A percentile compares a stretch with the other conserved stretches of the same genome.
These are phyloP conservation scores for Elsinoe necatrix DNA, from an alignment of 2,329 filamentous ascomycete genomes.

Conservation along the genomic window DNA sequence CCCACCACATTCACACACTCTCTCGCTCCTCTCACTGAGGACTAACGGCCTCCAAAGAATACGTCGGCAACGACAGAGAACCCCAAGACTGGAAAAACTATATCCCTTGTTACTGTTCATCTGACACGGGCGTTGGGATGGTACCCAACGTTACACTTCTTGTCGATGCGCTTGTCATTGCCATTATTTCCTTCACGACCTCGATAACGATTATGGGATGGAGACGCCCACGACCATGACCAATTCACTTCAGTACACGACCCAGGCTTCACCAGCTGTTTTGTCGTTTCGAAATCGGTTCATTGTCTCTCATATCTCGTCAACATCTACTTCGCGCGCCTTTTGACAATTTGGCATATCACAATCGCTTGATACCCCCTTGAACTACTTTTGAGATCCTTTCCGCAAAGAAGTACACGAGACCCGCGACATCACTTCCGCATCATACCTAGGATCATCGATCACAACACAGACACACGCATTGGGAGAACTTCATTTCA, in stretches of 20 bases:
- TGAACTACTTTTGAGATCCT: background rate
- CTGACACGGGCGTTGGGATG: background rate
- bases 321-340: background rate
- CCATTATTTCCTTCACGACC: background rate
- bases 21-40: background rate
- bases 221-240: background rate
- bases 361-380: conserved; percentile 15
- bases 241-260: background rate
- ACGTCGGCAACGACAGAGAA: conserved; percentile 10
- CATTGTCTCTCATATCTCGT: conserved; percentile 10
- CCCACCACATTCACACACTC: background rate
- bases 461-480: background rate
- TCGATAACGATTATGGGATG: background rate
- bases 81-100: background rate
- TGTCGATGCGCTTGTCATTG: background rate
- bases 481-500: background rate
- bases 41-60: conserved; percentile 12
- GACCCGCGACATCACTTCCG: conserved; percentile 2
- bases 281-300: background rate
- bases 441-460: background rate
- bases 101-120: background rate
- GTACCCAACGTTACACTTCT: background rate
- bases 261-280: background rate
- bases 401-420: background rate
- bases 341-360: conserved; percentile 8